Evolutionary conservation across 2,329 filamentous ascomycete species (phyloP).

Genomic region (Fusarium sp.): DNA sequence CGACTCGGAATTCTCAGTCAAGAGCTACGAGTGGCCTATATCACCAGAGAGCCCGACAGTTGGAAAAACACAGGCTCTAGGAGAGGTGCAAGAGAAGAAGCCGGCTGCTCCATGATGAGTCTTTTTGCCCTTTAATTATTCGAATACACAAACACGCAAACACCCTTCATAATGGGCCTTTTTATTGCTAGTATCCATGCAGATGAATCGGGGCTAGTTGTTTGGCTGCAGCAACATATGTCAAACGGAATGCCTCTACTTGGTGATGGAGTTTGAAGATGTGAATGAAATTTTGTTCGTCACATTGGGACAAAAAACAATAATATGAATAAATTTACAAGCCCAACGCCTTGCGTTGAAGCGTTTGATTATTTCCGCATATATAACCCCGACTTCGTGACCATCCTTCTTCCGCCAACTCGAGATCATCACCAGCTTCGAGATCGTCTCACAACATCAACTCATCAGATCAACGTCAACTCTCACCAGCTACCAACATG

Average conservation of each 20-base stretch:
- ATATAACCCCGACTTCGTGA: conserved; percentile 2
- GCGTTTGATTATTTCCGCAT: not conserved
- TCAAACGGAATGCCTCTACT: not conserved
- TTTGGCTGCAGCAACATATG: not conserved
- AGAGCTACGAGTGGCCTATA: conserved; percentile 17
- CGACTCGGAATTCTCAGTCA: conserved; percentile 1
- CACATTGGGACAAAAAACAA: not conserved
- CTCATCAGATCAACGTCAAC: not conserved
- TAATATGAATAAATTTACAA: not conserved
- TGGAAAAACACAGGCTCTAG: not conserved
- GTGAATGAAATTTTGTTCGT: not conserved
- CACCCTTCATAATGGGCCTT: not conserved
- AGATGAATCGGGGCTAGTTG: not conserved
- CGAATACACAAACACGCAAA: not conserved
- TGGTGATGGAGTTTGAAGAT: not conserved
- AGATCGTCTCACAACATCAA: not conserved
- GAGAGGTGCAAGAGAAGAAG: not conserved
- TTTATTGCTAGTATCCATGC: not conserved
- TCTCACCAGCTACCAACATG: conserved; percentile 4
- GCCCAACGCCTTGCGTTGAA: not conserved
- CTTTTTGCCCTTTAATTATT: not conserved
- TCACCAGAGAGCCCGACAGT: conserved; percentile 5
- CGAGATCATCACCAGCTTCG: conserved; percentile 12
- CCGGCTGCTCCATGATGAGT: conserved; percentile 1
- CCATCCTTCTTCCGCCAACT: not conserved